phyloP scores from a whole-genome alignment of 2,329 filamentous ascomycete species.

The Neodidymelliopsis sp. region DNA sequence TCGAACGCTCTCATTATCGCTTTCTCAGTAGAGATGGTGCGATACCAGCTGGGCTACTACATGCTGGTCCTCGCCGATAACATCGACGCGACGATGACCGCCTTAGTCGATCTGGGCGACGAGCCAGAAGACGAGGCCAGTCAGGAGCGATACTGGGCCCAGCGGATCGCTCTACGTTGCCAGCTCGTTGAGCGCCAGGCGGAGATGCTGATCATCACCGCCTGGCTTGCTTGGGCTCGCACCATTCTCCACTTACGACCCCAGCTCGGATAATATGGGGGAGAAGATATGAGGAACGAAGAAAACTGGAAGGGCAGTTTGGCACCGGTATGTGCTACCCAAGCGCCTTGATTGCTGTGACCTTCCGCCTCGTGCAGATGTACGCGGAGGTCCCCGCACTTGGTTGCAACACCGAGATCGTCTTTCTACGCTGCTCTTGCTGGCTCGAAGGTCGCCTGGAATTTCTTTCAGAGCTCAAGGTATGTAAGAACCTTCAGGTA shows the following conservation, averaged over 20 bases:
- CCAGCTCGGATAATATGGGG: background rate
- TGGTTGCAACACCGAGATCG: no score
- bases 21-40: background rate
- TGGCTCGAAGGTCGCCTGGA: no score
- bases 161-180: background rate
- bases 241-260: background rate
- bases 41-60: background rate
- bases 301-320: no score
- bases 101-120: background rate
- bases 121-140: background rate
- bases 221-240: background rate
- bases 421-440: background rate
- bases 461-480: background rate
- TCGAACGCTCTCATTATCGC: background rate
- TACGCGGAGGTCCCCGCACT: background rate
- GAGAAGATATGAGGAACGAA: background rate
- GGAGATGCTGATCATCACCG: background rate
- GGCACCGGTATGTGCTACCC: background rate
- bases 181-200: background rate
- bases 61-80: background rate
- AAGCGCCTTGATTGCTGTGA: background rate
- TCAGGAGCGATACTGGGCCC: background rate
- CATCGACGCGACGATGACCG: background rate
- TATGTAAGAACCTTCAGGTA: background rate
- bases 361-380: background rate